Conservation (phyloP, 805 yeast genomes). For the Saccharomyces jurei region DNA sequence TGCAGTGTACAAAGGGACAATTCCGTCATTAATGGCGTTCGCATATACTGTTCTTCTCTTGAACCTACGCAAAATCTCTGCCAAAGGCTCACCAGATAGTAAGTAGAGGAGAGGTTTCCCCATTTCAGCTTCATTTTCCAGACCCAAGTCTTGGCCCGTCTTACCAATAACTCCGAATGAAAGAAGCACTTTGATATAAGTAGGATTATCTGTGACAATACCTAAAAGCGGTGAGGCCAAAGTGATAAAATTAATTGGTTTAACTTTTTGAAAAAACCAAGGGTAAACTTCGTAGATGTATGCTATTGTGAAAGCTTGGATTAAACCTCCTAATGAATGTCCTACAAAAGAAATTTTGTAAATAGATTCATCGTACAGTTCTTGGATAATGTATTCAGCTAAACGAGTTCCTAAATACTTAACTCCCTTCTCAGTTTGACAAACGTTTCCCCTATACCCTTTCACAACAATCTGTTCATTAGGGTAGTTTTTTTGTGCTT, state of each 20-base stretch:
- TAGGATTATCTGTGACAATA: conserved; percentile 69
- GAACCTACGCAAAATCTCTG: conserved; percentile 47
- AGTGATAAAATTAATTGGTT: conserved; percentile 62
- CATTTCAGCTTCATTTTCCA: conserved; percentile 37
- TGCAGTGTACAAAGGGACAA: conserved; percentile 70
- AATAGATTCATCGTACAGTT: conserved; percentile 38
- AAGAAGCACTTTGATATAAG: conserved; percentile 59
- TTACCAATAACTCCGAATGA: conserved; percentile 71
- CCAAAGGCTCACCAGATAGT: conserved; percentile 57
- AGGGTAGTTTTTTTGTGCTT: conserved; percentile 29
- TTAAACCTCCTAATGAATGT: conserved; percentile 73
- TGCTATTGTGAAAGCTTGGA: conserved; percentile 71
- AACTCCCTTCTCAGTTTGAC: conserved; percentile 74
- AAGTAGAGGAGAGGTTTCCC: conserved; percentile 49
- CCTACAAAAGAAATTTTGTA: conserved; percentile 62
- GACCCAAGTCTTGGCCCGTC: conserved; percentile 72
- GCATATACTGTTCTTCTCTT: conserved; percentile 65
- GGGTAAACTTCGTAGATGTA: conserved; percentile 62
- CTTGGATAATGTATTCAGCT: conserved; percentile 54
- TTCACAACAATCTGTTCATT: conserved; percentile 49
- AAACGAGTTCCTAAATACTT: conserved; percentile 63
- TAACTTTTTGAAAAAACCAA: conserved; percentile 50
- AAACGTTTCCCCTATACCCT: conserved; percentile 62
- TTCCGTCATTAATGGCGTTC: conserved; percentile 70
- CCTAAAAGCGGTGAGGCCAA: conserved; percentile 73